Evolutionary conservation across 2,329 filamentous ascomycete species (phyloP), one percentile per base, ranked within the genome.

Genomic region (Eurotiales sp.): DNA sequence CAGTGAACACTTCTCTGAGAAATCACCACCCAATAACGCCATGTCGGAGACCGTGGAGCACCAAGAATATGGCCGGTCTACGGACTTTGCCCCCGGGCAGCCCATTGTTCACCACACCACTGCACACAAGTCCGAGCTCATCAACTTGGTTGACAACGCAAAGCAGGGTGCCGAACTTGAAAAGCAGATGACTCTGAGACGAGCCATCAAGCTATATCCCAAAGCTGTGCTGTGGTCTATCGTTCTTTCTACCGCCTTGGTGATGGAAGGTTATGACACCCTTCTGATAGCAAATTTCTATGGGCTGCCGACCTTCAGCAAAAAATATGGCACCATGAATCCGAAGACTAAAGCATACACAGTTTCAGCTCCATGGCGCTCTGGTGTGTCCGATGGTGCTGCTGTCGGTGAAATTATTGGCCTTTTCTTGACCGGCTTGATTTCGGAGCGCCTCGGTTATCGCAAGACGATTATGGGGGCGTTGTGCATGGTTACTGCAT

Each of bases 241-340:
- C 46, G 75, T 95, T 53, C 91, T 95, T 68, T 91, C 87, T 15
- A 92, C 88, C 0, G 90, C 87, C 66, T 93, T 95, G 63, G 83
- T 82, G 61, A 95, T 95, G 90, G 90, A 95, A 69, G 89, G 88
- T 30, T 95, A 91, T 72, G 88, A 95, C 64, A 77, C 93, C 52
- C 85, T 82, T 61, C 74, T 95, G 50, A 82, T 92, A 61, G 88
- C 86, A 73, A 91, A 90, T 70, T 90, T 92, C 64, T 90, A 82
- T 72, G 70, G 61, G 56, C 71, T 71, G 46, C 60, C 62, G 1
- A 61, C 65, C 43, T 74, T 73, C 59, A 69, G 66, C 40, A 57
- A 57, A 42, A 73, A 72, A 44, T 75, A 73, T 51, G 71, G 71
- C n/a, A 11, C 36, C 29, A 39, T 49, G 50, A 46, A n/a, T n/a